A percentile compares a stretch with the other conserved stretches of the same genome.
phyloP scores from a whole-genome alignment of 2,329 filamentous ascomycete genomes.

The Amauroascus niger region DNA sequence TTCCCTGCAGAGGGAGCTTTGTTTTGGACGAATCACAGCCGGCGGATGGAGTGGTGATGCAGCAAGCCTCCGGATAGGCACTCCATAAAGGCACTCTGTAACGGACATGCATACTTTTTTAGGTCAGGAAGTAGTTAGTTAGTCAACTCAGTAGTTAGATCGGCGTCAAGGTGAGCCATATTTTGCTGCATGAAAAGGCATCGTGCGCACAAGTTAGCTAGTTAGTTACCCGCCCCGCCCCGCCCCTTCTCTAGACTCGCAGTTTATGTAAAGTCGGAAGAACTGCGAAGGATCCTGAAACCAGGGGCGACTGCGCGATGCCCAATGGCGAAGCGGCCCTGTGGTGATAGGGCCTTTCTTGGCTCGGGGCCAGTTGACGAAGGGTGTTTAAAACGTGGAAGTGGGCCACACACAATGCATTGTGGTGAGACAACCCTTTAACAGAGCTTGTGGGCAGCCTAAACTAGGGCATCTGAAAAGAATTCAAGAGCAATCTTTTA shows the following conservation, averaged over 20 bases:
- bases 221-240: too few species aligned
- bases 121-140: too few species aligned
- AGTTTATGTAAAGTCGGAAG: background rate
- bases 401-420: background rate
- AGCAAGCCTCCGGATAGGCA: background rate
- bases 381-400: constrained; percentile 7
- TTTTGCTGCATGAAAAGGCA: constrained; percentile 2
- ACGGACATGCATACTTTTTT: background rate
- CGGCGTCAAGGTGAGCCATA: background rate
- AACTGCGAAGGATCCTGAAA: constrained; percentile 1
- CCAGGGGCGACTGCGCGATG: background rate
- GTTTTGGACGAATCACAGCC: background rate
- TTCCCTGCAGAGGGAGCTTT: background rate
- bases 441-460: background rate
- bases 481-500: background rate
- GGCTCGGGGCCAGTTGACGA: background rate
- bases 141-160: background rate
- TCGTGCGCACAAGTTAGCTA: background rate
- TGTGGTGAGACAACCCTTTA: constrained; percentile 4
- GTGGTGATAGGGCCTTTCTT: background rate
- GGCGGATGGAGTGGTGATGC: background rate
- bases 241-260: background rate
- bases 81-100: too few species aligned
- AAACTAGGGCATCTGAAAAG: background rate
- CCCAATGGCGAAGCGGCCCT: background rate